These are phyloP conservation scores for Penicillium ochrochloron DNA, from an alignment of 495 filamentous ascomycete genomes.

Conservation along the genomic window DNA sequence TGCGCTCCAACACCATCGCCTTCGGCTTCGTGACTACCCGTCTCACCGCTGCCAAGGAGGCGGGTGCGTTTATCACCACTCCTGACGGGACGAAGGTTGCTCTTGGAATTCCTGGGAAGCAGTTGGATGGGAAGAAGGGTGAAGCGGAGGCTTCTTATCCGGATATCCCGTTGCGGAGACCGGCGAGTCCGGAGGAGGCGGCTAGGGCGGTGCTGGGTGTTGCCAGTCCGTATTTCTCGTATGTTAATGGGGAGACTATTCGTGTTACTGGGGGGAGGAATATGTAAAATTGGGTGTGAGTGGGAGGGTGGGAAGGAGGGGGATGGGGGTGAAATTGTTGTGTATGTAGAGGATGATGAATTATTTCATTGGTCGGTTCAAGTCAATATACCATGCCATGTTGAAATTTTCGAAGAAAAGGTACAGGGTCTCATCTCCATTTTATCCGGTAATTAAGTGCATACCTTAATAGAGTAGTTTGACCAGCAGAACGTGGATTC, in stretches of 20 bases:
- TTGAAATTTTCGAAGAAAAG: neutral
- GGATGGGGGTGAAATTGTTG: neutral
- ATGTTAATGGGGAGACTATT: constrained; percentile 84
- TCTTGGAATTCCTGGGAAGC: constrained; percentile 71
- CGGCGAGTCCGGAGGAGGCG: constrained; percentile 78
- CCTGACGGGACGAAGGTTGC: constrained; percentile 78
- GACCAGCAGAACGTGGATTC: neutral
- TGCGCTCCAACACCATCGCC: constrained; percentile 81
- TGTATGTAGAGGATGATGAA: neutral
- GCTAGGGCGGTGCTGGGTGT: constrained; percentile 79
- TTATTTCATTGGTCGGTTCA: neutral
- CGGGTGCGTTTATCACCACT: constrained; percentile 73
- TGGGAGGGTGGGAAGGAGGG: neutral
- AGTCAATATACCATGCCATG: neutral
- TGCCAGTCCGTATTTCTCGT: constrained; percentile 76
- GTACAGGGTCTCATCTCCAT: neutral
- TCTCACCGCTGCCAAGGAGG: constrained; percentile 79
- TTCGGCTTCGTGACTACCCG: constrained; percentile 81
- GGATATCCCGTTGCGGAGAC: constrained; percentile 78
- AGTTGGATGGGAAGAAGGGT: constrained; percentile 47
- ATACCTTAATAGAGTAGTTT: neutral
- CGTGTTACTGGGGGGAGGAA: constrained; percentile 83
- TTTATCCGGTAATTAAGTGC: neutral
- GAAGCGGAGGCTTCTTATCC: constrained; percentile 45
- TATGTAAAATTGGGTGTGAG: constrained; percentile 55